A percentile compares a stretch with the other conserved stretches of the same genome.
Conservation (phyloP, 2,329 filamentous ascomycete genomes). For the Cytospora mali region DNA sequence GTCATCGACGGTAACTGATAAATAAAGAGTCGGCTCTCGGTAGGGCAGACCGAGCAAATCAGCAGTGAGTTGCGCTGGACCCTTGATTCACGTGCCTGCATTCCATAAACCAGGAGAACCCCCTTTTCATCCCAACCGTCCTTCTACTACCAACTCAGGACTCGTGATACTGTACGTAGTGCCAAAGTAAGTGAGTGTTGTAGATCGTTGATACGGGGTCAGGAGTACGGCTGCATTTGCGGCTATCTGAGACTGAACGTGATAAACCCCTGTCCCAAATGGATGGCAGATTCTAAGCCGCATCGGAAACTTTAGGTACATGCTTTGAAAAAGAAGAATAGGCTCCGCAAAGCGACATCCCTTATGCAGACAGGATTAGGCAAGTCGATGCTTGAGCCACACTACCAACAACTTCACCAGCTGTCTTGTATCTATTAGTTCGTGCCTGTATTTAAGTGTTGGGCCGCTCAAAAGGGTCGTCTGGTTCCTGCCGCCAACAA, state of each 20-base stretch:
- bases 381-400: neutral
- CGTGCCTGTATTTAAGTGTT: no score
- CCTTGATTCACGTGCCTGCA: neutral
- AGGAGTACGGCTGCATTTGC: no score
- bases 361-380: neutral
- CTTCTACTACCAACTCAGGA: neutral
- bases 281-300: neutral
- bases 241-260: neutral
- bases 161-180: no score
- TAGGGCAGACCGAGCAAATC: conserved; percentile 25
- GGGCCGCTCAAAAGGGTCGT: neutral
- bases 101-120: conserved; percentile 9
- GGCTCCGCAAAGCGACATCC: no score
- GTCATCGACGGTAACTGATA: conserved; percentile 9
- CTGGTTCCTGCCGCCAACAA: neutral
- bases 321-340: neutral
- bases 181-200: no score
- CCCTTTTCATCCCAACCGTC: conserved; percentile 14
- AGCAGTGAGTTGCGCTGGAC: conserved; percentile 3
- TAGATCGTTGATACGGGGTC: no score
- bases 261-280: no score
- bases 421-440: no score
- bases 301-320: neutral
- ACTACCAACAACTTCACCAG: no score
- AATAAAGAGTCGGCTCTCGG: conserved; percentile 21